Base-by-base conservation (phyloP, 768 basidiomycete species). In the Cystofilobasidium capitatum region DNA sequence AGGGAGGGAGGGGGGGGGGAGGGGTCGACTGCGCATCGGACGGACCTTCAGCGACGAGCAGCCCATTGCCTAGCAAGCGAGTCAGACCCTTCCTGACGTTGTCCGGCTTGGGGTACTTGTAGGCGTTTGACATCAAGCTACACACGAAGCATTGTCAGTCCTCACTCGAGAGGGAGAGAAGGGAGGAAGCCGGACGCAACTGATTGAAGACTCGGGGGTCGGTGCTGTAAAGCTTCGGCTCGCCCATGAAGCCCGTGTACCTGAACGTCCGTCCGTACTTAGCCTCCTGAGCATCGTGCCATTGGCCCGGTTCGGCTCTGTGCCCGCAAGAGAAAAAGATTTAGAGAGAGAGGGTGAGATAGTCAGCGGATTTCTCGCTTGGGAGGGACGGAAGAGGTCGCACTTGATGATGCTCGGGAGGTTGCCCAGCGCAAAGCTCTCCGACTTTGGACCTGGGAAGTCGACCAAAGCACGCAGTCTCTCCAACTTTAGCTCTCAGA, bases 141-240 rank as follows among this genome's bases (percentile, higher is more conserved):
- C 2, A 0, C 3, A 29, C 7, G 12, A 39, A 4, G 29, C 5
- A 14, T 8, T 35, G 24, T 20, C 24, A 20, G 36, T 22, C 17
- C 16, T 1, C 24, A 40, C 36, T 5, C 4, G 24, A n/a, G 17
- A n/a, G 54, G n/a, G 31, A 29, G 63, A 16, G 9, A 17, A 40
- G 26, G 22, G 29, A 55, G 3, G 39, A 40, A 14, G 12, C 20
- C 13, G 1, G 8, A 65, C 64, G 22, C n/a, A 65, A n/a, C 64
- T 66, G 58, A 31, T 66, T 66, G 65, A 66, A 47, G 22, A 26
- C 44, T 24, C 29, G 7, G 1, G 65, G 65, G 40, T 66, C 65
- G 16, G 24, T 36, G 9, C 58, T 36, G 58, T 59, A 59, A 24
- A 66, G 8, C 1, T 58, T 12, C 9, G 39, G 20, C 6, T 58